Base-by-base conservation (phyloP, 2,329 filamentous ascomycete species). In the Epichloe elymi region DNA sequence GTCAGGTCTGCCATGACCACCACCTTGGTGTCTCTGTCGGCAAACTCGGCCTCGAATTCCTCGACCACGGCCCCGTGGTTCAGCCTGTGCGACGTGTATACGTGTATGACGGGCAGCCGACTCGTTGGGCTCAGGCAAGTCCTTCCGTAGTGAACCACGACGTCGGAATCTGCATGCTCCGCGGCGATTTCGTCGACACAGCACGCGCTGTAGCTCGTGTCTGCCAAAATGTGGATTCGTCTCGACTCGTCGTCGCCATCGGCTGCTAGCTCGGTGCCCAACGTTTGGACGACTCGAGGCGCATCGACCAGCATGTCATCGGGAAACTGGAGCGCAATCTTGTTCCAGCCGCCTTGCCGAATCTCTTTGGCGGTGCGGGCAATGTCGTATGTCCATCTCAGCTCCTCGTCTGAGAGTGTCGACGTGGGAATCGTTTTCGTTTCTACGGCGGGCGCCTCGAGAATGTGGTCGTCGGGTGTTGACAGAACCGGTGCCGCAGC, bases 171-270 rank as follows among this genome's bases (percentile, higher is more conserved):
- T 15, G 88, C 85, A 65, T 98, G 93, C 65, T 98, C 90, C 2
- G 93, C 93, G 0, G 93, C 93, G 40, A 97, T 84, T 70, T 98
- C 93, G 62, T 98, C 93, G 17, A 97, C 90, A 62, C 93, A 98
- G 69, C 93, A 98, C 0, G 91, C 85, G 53, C 93, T 94, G 67
- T 97, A 98, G 2, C 91, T 96, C 2, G 93, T 97, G 66, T 98
- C 93, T 35, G 85, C 93, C 17, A 98, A 73, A 54, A 98, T 90
- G 59, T 86, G 95, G 49, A 97, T 74, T 55, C 74, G 63, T 51
- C 51, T 57, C 41, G 49, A 23, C 40, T 12, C 15, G 26, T 37
- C 41, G 36, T 12, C 48, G 41, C 37, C 41, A 1, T 51, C 54
- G 36, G 26, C 3, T 23, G 40, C 45, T 5, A 69, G 56, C 48